phyloP scores from a whole-genome alignment of 768 basidiomycete genomes.

The Tremella yokohamensis region DNA sequence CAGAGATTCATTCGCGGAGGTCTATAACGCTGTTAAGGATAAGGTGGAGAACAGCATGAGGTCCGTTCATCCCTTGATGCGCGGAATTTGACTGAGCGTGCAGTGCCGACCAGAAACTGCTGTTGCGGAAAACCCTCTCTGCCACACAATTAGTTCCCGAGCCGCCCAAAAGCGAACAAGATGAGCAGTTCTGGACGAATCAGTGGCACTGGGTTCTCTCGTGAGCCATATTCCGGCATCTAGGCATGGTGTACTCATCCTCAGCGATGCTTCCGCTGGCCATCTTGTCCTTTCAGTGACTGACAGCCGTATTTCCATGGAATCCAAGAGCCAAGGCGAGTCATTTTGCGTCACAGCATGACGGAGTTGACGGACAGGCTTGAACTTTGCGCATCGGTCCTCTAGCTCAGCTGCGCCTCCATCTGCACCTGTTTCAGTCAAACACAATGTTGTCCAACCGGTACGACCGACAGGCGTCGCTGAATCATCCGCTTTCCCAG shows the following conservation, averaged over 20 bases:
- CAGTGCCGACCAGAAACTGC: background rate
- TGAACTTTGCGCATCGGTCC: constrained; percentile 68
- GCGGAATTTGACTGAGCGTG: background rate
- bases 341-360: background rate
- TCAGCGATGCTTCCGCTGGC: constrained; percentile 87
- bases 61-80: constrained; percentile 39
- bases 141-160: constrained; percentile 62
- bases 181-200: constrained; percentile 96
- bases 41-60: constrained; percentile 91
- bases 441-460: background rate
- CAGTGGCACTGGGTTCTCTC: constrained; percentile 98
- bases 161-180: constrained; percentile 64
- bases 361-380: constrained; percentile 57
- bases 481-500: background rate
- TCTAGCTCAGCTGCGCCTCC: constrained; percentile 17
- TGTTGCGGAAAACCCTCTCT: constrained; percentile 5
- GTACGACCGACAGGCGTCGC: background rate
- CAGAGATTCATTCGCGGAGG: constrained; percentile 77
- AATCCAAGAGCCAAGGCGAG: constrained; percentile 85
- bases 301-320: constrained; percentile 86
- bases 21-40: constrained; percentile 89
- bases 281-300: constrained; percentile 81
- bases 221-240: constrained; percentile 18
- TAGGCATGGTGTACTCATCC: background rate
- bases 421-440: constrained; percentile 16